A percentile compares a stretch with the other conserved stretches of the same genome.
These are phyloP conservation scores for Colletotrichum chrysophilum DNA, from an alignment of 2,329 filamentous ascomycete species.

Conservation along the genomic window DNA sequence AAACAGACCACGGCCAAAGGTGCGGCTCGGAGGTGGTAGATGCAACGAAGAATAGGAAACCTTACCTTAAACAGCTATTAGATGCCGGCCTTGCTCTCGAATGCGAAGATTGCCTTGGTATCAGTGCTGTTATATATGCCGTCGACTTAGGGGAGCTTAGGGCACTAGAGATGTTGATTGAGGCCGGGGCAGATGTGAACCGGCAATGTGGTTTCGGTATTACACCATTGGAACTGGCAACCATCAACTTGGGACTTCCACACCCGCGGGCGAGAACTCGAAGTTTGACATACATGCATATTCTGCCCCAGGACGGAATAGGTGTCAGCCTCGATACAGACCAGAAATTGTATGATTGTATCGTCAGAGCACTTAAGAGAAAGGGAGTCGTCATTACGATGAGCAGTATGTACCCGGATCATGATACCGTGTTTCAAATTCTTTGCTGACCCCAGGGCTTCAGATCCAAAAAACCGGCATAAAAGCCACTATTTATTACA, in stretches of 20 bases:
- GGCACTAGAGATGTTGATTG: not conserved
- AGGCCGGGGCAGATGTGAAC: not conserved
- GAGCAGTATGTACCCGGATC: not conserved
- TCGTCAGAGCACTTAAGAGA: not conserved
- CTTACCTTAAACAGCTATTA: not conserved
- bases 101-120: not conserved
- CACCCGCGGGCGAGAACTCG: not conserved
- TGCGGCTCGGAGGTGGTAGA: not conserved
- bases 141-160: not conserved
- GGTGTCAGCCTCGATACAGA: not conserved
- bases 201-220: not conserved
- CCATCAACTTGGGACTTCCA: not conserved
- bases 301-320: not conserved
- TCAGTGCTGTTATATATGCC: not conserved
- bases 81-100: not conserved
- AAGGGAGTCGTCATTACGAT: accelerated
- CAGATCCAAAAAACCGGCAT: accelerated
- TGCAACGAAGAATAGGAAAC: not conserved
- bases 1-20: not conserved
- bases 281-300: not conserved
- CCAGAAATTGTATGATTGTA: not conserved
- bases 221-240: not conserved
- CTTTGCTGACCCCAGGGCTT: not conserved
- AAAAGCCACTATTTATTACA: not conserved
- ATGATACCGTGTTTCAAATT: accelerated